Evolutionary conservation across 2,329 filamentous ascomycete genomes (phyloP).

Genomic region (Trichophyton schoenleinii): DNA sequence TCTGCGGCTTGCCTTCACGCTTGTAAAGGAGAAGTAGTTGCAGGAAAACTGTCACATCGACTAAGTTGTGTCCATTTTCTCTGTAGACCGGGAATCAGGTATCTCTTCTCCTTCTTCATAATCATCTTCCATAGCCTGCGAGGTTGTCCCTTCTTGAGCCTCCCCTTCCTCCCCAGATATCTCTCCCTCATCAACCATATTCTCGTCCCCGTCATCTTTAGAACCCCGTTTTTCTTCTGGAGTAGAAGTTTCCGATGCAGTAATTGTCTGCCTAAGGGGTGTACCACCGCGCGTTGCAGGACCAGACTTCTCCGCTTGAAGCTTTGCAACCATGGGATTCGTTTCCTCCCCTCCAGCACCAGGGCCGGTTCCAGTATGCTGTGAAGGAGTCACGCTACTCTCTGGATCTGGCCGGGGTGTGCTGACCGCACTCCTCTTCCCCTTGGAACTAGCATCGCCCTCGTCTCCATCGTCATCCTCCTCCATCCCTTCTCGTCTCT

Average conservation of each 20-base stretch:
- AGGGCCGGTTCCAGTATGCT: constrained; percentile 15
- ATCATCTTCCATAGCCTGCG: constrained; percentile 48
- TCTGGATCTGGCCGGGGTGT: constrained; percentile 42
- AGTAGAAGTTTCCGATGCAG: constrained; percentile 12
- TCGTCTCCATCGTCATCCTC: constrained; percentile 48
- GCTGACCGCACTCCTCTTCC: constrained; percentile 35
- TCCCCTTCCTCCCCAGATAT: constrained; percentile 26
- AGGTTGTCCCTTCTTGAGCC: constrained; percentile 27
- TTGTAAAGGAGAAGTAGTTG: neutral
- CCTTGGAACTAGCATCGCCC: constrained; percentile 38
- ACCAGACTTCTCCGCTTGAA: constrained; percentile 24
- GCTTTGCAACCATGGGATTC: constrained; percentile 6
- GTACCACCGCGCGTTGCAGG: constrained; percentile 23
- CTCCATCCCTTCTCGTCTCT: constrained; percentile 69
- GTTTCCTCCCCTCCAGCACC: constrained; percentile 9
- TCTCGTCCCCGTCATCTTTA: constrained; percentile 43
- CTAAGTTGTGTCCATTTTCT: constrained; percentile 55
- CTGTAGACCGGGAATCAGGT: constrained; percentile 35
- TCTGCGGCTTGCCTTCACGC: neutral
- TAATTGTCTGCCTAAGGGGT: constrained; percentile 24
- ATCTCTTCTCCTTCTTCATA: constrained; percentile 40
- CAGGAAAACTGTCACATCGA: neutral
- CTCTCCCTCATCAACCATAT: constrained; percentile 45
- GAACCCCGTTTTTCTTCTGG: constrained; percentile 26
- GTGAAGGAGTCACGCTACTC: constrained; percentile 23